Conservation (phyloP, 345 rosid species). For the Moricandia moricandioides region DNA sequence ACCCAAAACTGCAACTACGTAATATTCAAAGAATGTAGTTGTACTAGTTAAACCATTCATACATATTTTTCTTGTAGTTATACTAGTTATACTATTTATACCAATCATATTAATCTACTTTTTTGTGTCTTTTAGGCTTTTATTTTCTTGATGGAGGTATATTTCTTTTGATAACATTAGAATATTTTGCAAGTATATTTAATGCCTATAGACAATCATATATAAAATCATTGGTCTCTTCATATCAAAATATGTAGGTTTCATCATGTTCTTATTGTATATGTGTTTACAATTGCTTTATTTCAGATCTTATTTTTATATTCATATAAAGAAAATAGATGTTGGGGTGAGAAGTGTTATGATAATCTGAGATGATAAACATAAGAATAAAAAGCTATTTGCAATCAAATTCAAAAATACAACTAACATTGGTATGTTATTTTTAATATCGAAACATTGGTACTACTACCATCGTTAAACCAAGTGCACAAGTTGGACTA, state of each 20-base stretch:
- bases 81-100: too few species aligned
- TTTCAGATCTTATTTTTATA: too few species aligned
- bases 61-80: neutral
- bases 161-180: neutral
- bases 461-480: neutral
- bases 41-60: neutral
- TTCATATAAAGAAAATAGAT: too few species aligned
- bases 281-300: neutral
- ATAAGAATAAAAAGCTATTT: too few species aligned
- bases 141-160: neutral
- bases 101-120: too few species aligned
- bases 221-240: neutral
- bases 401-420: too few species aligned
- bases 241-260: neutral
- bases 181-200: neutral
- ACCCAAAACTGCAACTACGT: neutral
- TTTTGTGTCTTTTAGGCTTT: too few species aligned
- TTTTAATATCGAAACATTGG: neutral
- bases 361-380: too few species aligned
- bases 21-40: neutral
- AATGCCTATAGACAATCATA: neutral
- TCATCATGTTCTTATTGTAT: neutral
- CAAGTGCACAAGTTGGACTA: neutral
- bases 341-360: too few species aligned
- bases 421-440: neutral